A percentile compares a stretch with the other conserved stretches of the same genome.
Conservation (phyloP, 768 basidiomycete genomes). For the Austroboletus eburneus region DNA sequence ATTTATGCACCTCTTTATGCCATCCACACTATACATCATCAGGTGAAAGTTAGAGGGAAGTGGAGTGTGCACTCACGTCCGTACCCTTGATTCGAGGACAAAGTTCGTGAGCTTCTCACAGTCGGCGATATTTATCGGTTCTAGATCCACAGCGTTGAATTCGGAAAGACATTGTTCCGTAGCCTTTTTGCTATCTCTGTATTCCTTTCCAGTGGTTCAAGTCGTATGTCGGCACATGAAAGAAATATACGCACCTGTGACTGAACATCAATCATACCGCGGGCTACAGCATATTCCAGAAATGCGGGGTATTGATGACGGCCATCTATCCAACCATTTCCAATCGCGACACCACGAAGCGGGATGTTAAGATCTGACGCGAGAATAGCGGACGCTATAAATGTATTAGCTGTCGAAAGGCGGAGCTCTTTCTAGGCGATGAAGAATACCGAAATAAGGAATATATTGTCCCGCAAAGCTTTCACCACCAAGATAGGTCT, state of each 20-base stretch:
- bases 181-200: constrained; percentile 51
- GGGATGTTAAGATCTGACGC: constrained; percentile 54
- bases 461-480: constrained; percentile 98
- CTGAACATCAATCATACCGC: constrained; percentile 70
- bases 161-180: constrained; percentile 57
- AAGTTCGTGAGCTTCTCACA: constrained; percentile 60
- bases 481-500: constrained; percentile 97
- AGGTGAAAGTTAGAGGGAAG: background rate
- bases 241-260: constrained; percentile 48
- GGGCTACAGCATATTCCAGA: constrained; percentile 78
- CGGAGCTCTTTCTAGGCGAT: too few species aligned
- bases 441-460: constrained; percentile 77
- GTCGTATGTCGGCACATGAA: constrained; percentile 2
- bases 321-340: constrained; percentile 98
- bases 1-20: constrained; percentile 77
- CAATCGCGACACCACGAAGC: constrained; percentile 81
- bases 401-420: constrained; percentile 3
- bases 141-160: constrained; percentile 39
- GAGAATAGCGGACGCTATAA: constrained; percentile 72
- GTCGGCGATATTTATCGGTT: constrained; percentile 48
- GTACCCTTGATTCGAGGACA: constrained; percentile 30
- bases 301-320: constrained; percentile 86
- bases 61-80: constrained; percentile 17
- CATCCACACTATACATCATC: constrained; percentile 51
- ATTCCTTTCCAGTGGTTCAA: constrained; percentile 41